Conservation (phyloP, 1,284 basidiomycete species). For the Mrakiaceae sp. region DNA sequence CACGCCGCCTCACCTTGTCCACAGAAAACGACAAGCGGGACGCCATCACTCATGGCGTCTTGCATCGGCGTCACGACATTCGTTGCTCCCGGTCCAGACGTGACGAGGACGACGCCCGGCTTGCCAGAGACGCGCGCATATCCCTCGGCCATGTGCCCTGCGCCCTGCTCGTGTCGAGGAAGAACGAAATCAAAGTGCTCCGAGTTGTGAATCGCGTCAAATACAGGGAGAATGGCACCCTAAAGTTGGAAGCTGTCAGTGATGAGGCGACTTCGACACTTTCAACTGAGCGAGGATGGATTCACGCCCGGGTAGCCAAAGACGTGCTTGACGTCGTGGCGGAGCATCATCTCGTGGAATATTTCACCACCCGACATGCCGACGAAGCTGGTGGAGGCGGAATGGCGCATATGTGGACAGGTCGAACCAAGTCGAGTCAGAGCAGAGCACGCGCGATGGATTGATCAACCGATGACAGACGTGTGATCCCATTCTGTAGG, state of each 20-base stretch:
- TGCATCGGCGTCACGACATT: constrained; percentile 98
- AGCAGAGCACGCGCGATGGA: not conserved
- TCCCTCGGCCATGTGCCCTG: constrained; percentile 97
- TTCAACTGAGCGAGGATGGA: not conserved
- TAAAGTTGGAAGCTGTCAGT: not conserved
- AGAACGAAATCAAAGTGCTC: constrained; percentile 91
- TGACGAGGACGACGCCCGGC: constrained; percentile 94
- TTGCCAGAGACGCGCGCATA: constrained; percentile 96
- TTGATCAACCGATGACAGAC: not conserved
- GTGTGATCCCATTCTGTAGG: constrained; percentile 15
- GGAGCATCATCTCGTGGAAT: constrained; percentile 99
- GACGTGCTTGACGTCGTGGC: constrained; percentile 90
- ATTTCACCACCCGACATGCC: constrained; percentile 94
- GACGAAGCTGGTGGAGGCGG: constrained; percentile 46
- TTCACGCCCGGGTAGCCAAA: constrained; percentile 83
- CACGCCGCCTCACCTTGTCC: constrained; percentile 49
- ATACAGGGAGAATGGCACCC: constrained; percentile 94
- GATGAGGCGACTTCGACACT: no score
- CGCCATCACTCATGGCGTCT: constrained; percentile 88
- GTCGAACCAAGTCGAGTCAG: constrained; percentile 1
- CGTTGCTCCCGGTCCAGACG: constrained; percentile 93
- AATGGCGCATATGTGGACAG: constrained; percentile 10
- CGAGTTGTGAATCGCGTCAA: constrained; percentile 97
- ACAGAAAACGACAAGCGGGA: constrained; percentile 89
- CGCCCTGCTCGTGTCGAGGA: constrained; percentile 93